These are phyloP conservation scores for Gossypium anomalum DNA, from an alignment of 345 rosid genomes.

Conservation along the genomic window DNA sequence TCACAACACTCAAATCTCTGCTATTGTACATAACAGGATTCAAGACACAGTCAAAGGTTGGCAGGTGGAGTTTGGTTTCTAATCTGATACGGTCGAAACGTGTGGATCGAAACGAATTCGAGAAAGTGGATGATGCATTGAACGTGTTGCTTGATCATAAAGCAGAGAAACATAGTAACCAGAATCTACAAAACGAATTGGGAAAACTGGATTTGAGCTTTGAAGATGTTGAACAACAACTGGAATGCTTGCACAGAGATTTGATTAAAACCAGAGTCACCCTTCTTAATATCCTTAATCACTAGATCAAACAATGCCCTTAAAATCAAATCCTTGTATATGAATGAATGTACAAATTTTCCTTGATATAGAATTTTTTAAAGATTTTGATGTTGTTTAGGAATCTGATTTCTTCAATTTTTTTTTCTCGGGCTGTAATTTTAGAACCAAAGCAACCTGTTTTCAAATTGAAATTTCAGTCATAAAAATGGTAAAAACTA, in stretches of 20 bases:
- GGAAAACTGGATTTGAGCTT: slow-evolving; percentile 1
- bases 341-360: not conserved
- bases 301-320: not conserved
- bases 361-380: not conserved
- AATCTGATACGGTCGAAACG: slow-evolving; percentile 1
- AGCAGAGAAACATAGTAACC: not conserved
- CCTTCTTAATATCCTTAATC: not conserved
- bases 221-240: slow-evolving; percentile 3
- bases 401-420: not conserved
- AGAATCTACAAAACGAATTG: not conserved
- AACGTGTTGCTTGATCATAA: not conserved
- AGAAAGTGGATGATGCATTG: slow-evolving; percentile 7
- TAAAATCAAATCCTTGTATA: not conserved
- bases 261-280: slow-evolving; percentile 3
- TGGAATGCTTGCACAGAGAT: not conserved
- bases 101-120: not conserved
- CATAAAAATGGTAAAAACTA: no score
- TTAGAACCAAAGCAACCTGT: no score
- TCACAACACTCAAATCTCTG: not conserved
- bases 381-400: not conserved
- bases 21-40: not conserved
- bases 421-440: no score
- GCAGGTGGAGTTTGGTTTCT: not conserved
- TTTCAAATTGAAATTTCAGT: no score
- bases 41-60: not conserved